A percentile compares a stretch with the other conserved stretches of the same genome.
Evolutionary conservation across 805 yeast species (phyloP).

Genomic region (Zygotorulaspora florentina): DNA sequence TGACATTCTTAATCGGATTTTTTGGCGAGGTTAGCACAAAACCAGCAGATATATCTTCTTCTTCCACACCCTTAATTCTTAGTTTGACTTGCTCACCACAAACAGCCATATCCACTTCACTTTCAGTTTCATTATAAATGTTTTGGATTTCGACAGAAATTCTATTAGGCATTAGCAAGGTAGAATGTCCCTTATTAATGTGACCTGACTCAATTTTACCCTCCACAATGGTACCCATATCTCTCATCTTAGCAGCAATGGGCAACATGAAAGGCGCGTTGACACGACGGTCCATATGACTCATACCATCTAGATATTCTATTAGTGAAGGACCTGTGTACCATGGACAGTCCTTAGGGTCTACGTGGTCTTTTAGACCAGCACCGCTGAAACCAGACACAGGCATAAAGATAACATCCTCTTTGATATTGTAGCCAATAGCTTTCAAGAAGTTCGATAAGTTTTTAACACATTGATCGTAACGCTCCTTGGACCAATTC

Average conservation of each 20-base stretch:
- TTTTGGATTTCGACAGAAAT: conserved; percentile 76
- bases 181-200: conserved; percentile 68
- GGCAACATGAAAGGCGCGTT: conserved; percentile 98
- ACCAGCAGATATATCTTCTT: conserved; percentile 91
- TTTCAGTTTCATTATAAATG: conserved; percentile 92
- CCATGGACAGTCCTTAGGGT: conserved; percentile 78
- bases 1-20: conserved; percentile 87
- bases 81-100: conserved; percentile 98
- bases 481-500: conserved; percentile 91
- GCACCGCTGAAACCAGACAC: conserved; percentile 98
- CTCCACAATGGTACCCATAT: conserved; percentile 94
- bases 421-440: conserved; percentile 80
- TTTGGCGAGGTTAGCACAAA: conserved; percentile 82
- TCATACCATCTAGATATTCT: conserved; percentile 82
- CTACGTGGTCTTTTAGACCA: conserved; percentile 84
- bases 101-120: conserved; percentile 81
- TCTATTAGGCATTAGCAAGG: conserved; percentile 91
- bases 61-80: conserved; percentile 92
- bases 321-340: conserved; percentile 87
- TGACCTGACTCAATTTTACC: conserved; percentile 98
- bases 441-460: conserved; percentile 74
- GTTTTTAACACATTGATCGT: conserved; percentile 89
- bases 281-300: conserved; percentile 76
- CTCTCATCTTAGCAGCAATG: conserved; percentile 89
- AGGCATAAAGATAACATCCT: conserved; percentile 89